Base-by-base conservation (phyloP, 768 basidiomycete genomes). In the Butyriboletus loyo region DNA sequence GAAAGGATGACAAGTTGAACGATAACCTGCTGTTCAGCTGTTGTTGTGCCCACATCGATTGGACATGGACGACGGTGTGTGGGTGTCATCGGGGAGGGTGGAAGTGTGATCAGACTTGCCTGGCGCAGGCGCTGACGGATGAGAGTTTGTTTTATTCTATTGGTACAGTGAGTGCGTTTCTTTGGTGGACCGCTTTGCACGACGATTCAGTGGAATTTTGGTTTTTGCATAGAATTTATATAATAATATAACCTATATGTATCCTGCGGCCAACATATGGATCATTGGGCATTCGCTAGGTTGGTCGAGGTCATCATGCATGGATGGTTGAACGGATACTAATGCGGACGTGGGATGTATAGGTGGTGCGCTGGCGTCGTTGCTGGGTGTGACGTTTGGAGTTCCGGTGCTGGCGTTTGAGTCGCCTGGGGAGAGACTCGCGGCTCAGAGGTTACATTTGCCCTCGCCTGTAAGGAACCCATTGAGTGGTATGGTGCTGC, bases 51-150 rank as follows among this genome's bases (percentile, higher is more conserved):
- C 75, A 83, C 17, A 80, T 97, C 27, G 92, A 91, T 63, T 96
- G 91, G 85, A 83, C 89, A 17, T 98, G 96, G 96, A 84, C 87
- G 41, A 82, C 91, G 0, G 95, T 98, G 19, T 98, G 96, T 70
- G 89, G 84, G 51, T 98, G 96, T 68, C 87, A 88, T 69, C 75
- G 80, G 47, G 80, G 85, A 9, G 85, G 86, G 6, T 87, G 84
- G 80, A 86, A 85, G 61, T 98, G 95, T 69, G 82, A 91, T 60
- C 77, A 84, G 63, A 74, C 78, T 24, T 98, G 95, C 66, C 55
- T 97, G 50, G 89, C 90, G 67, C 65, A 79, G 14, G 80, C 92
- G 14, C 68, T 97, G 55, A 75, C 83, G 31, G 82, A 86, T 17
- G 91, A 97, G 22, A 85, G 82, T 57, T 72, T 97, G 48, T 98